These are phyloP conservation scores for Starmerella kuoi DNA, from an alignment of 805 yeast species.

Conservation along the genomic window DNA sequence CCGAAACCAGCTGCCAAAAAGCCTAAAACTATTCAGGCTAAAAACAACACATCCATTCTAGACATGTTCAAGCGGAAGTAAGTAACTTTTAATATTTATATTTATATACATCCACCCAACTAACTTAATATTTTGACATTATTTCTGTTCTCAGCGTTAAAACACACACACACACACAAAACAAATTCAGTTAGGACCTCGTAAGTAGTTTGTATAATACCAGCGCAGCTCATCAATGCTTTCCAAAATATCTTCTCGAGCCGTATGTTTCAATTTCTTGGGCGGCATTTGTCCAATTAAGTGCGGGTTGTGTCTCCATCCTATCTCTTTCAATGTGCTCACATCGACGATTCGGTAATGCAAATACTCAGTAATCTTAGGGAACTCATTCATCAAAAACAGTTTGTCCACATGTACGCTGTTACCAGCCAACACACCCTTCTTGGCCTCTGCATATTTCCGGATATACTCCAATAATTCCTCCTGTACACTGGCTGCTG, in stretches of 20 bases:
- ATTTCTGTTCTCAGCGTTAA: too few relatives aligned
- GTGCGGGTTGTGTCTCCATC: constrained; percentile 60
- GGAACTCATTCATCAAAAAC: constrained; percentile 76
- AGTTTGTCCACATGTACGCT: constrained; percentile 83
- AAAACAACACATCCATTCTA: constrained; percentile 25
- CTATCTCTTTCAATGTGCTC: constrained; percentile 70
- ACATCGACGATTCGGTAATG: constrained; percentile 84
- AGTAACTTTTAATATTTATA: too few relatives aligned
- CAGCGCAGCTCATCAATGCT: constrained; percentile 74
- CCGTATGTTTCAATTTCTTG: constrained; percentile 70
- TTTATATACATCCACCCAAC: too few relatives aligned
- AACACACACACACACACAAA: too few relatives aligned
- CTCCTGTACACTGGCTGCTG: constrained; percentile 47
- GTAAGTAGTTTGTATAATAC: constrained; percentile 58
- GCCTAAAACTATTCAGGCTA: constrained; percentile 2
- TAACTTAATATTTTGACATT: too few relatives aligned
- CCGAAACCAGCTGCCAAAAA: constrained; percentile 9
- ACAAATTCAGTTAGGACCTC: too few relatives aligned
- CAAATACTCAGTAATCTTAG: constrained; percentile 43
- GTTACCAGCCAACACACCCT: constrained; percentile 80
- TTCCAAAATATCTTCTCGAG: constrained; percentile 76
- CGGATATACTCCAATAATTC: constrained; percentile 54
- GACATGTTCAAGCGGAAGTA: constrained; percentile 36
- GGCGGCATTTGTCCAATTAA: constrained; percentile 46
- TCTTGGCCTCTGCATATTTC: constrained; percentile 33